phyloP scores from a whole-genome alignment of 352 stramenopile genomes.

The Stramenopiles sp. region DNA sequence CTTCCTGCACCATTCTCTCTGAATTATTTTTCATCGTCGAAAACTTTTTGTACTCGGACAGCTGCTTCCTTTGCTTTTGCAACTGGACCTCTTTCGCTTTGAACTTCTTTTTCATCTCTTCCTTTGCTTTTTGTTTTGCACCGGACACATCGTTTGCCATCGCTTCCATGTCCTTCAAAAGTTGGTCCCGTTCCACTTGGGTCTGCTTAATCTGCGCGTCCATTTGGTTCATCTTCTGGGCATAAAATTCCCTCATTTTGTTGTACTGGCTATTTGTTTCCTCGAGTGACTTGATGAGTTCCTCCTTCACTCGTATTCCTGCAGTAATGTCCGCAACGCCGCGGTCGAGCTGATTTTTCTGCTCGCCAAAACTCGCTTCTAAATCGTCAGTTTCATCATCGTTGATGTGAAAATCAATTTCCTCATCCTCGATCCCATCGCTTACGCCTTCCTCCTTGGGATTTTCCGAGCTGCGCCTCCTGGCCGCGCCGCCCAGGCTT shows the following conservation, averaged over 20 bases:
- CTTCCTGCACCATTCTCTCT: not conserved
- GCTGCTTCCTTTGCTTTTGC: not conserved
- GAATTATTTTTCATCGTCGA: not conserved
- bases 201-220: slow-evolving; percentile 4
- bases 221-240: not conserved
- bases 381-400: slow-evolving; percentile 9
- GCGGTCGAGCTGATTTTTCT: not conserved
- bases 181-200: not conserved
- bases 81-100: not conserved
- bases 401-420: not conserved
- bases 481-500: not conserved
- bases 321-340: slow-evolving; percentile 3
- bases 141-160: not conserved
- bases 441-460: not conserved
- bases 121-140: not conserved
- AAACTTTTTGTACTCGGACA: not conserved
- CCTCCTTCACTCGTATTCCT: not conserved
- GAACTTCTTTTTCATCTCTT: not conserved
- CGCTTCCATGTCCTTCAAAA: not conserved
- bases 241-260: not conserved
- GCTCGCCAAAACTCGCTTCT: not conserved
- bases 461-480: not conserved
- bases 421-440: not conserved
- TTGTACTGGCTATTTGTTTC: not conserved
- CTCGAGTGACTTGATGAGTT: slow-evolving; percentile 6